Base-by-base conservation (phyloP, 345 rosid species). In the Ceriops tagal region DNA sequence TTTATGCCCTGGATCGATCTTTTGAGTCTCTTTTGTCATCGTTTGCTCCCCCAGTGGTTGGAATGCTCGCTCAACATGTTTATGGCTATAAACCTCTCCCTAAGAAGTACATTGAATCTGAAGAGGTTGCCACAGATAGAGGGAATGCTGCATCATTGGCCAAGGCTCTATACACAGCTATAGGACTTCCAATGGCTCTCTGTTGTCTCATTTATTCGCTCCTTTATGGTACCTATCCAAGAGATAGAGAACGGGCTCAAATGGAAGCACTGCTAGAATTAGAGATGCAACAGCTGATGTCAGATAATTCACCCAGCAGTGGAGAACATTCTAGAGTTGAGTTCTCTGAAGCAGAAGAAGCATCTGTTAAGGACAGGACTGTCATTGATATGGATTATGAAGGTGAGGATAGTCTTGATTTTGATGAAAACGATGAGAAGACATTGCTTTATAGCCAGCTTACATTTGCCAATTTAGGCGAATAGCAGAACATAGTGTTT, bases 11-110 rank as follows among this genome's bases (percentile, higher is more conserved):
- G 81, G 98, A 89, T 70, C 71, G 86, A 53, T 91, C 93, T 3
- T 86, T 93, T 49, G 97, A 91, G 80, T 85, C 98, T 5, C 60
- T 91, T 39, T 82, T 91, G 32, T 81, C 98, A 60, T 91, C 92
- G 6, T 93, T 93, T 67, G 93, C 98, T 69, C 98, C 97, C 47
- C 98, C 96, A 11, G 28, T 85, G 13, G 93, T 91, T 39, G 97
- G 98, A 64, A 79, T 93, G 60, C 67, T 93, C 57, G 96, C 97
- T 13, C 96, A 89, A 64, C 88, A 82, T 80, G 88, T 86, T 11
- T 93, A 87, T 34, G 96, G 98, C 18, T 91, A 88, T 69, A 90
- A 81, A 71, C 96, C 91, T 11, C 27, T 66, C 62, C 89, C 87
- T 9, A 59, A 80, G 68, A 87, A 86, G 26, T 84, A 91, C 52